Base-by-base conservation (phyloP, 495 filamentous ascomycete species). In the Talaromyces proteolyticus region DNA sequence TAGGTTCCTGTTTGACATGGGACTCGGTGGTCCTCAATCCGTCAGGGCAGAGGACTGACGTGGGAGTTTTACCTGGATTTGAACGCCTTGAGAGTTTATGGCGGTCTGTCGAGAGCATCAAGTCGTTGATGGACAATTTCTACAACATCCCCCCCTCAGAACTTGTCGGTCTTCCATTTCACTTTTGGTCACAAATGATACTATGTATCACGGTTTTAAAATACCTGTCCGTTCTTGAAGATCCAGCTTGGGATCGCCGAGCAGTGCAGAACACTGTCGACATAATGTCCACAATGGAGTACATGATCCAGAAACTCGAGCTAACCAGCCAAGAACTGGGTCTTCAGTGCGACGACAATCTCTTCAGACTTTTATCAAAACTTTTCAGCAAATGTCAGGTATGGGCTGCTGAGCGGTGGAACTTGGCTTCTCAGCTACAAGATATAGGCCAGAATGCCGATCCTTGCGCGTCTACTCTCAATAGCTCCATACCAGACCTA, bases 211-310 rank as follows among this genome's bases (percentile, higher is more conserved):
- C 61, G 5, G 47, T 70, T 6, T 60, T 74, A 47, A 66, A 70
- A 37, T 57, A 63, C 4, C 61, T 74, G 1, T 70, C 68, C 1
- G 66, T 58, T 1, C 63, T 73, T 6, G 45, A 63, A 18, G 61
- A 73, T 42, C 67, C 68, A 40, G 65, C 53, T 1, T 74, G 72
- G 70, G 66, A 74, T 50, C 57, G 56, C 17, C 55, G 61, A 34
- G 63, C 57, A 10, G 64, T 69, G 29, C 61, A 58, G 18, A 61
- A 65, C 42, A 64, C 51, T 18, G 57, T 71, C 1, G 39, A 65
- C 49, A 52, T 73, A 1, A 46, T 59, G 25, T 47, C 47, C 6
- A 53, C 58, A 7, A 49, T 73, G n/a, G 64, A 68, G 17, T 52
- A 37, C 11, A 62, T 70, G 44, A 45, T 53, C 0, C 39, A 65